Conservation (phyloP, 2,329 filamentous ascomycete genomes). For the Emmonsiellopsis sp. region DNA sequence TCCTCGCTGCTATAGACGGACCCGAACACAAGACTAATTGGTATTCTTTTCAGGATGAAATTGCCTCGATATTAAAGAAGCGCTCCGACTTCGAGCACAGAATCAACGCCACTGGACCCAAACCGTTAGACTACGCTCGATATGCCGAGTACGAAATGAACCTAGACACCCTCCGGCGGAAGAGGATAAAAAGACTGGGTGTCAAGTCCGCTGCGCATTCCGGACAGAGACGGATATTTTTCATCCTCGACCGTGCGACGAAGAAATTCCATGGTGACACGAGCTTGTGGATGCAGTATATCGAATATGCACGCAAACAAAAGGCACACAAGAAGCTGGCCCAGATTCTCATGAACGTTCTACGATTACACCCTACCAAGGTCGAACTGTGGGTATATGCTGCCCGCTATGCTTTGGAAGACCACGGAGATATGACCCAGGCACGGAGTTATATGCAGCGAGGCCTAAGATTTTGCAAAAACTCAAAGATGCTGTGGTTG, state of each 20-base stretch:
- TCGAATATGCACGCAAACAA: conserved; percentile 66
- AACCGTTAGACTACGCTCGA: conserved; percentile 68
- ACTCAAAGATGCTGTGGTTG: conserved; percentile 66
- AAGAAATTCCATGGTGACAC: conserved; percentile 74
- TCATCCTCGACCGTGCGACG: conserved; percentile 79
- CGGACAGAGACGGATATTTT: conserved; percentile 75
- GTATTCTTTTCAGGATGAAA: conserved; percentile 59
- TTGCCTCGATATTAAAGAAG: conserved; percentile 77
- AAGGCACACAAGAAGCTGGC: conserved; percentile 54
- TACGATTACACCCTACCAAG: conserved; percentile 79
- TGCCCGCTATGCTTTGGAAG: conserved; percentile 68
- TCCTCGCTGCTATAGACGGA: conserved; percentile 9
- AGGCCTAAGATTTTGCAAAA: conserved; percentile 80
- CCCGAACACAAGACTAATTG: conserved; percentile 1
- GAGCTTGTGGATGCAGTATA: conserved; percentile 80
- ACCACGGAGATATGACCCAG: conserved; percentile 75
- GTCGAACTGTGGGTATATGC: conserved; percentile 76
- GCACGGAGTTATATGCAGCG: conserved; percentile 81
- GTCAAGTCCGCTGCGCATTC: conserved; percentile 63
- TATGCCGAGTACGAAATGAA: conserved; percentile 69
- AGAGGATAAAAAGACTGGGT: conserved; percentile 71
- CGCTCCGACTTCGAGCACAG: conserved; percentile 90
- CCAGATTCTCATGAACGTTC: conserved; percentile 55
- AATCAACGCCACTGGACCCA: conserved; percentile 71
- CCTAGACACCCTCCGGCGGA: conserved; percentile 64